Conservation (phyloP, 73 alveolate genomes). For the Stentor roeselii region DNA sequence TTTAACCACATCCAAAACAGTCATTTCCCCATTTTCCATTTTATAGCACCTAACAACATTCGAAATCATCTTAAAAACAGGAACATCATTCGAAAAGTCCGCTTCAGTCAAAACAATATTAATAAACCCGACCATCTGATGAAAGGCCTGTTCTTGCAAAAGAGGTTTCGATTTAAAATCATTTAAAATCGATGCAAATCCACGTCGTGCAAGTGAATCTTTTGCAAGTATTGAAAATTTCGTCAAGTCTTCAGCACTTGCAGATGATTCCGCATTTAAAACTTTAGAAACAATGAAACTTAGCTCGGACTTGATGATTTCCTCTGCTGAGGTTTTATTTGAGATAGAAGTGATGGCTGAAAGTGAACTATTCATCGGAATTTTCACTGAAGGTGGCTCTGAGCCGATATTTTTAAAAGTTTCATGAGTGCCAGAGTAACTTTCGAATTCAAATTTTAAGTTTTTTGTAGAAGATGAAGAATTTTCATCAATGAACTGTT, state of each 20-base stretch:
- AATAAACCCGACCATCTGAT: neutral
- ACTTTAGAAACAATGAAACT: conserved; percentile 7
- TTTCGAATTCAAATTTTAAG: neutral
- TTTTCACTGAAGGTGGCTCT: neutral
- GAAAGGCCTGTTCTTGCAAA: neutral
- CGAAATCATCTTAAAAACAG: neutral
- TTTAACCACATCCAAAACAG: neutral
- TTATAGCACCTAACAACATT: neutral
- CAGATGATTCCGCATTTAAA: neutral
- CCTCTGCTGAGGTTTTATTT: neutral
- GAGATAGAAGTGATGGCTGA: neutral
- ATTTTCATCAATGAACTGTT: neutral
- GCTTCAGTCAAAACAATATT: neutral
- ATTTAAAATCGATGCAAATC: neutral
- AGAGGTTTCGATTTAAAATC: neutral
- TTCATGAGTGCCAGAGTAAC: conserved; percentile 19
- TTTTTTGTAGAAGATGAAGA: neutral
- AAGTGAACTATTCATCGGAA: neutral
- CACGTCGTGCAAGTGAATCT: neutral
- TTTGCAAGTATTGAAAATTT: neutral
- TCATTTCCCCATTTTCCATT: neutral
- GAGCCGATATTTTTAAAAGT: neutral
- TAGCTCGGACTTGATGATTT: neutral
- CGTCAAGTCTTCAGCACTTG: neutral
- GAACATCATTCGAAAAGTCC: neutral